These are phyloP conservation scores for Cupressus sempervirens DNA, from an alignment of 75 land plant genomes.

Conservation along the genomic window DNA sequence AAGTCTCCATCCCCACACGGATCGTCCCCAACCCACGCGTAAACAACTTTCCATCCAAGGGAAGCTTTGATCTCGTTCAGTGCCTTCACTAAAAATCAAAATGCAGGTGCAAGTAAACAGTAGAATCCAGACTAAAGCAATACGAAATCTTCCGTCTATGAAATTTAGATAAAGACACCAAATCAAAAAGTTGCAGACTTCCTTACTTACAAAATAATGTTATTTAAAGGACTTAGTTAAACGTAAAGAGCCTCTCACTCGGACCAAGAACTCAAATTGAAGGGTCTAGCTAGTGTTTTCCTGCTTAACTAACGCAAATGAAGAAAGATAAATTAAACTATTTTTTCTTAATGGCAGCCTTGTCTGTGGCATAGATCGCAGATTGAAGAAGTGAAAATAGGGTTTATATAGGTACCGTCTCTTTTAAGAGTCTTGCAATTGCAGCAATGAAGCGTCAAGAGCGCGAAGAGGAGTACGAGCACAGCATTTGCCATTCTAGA, in stretches of 20 bases:
- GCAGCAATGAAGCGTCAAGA: not conserved
- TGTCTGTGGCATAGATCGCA: not conserved
- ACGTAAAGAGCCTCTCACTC: not conserved
- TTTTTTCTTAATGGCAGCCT: not conserved
- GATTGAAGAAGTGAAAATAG: not conserved
- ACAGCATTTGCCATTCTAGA: not conserved
- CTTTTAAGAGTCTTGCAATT: not conserved
- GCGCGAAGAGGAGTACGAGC: not conserved
- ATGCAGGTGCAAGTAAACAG: not conserved
- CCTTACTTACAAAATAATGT: not conserved
- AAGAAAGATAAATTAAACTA: not conserved
- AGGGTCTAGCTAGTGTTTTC: not conserved
- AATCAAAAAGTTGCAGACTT: not conserved
- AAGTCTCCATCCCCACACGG: constrained; percentile 91
- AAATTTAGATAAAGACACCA: not conserved
- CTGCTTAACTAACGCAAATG: not conserved
- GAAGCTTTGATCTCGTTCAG: constrained; percentile 83
- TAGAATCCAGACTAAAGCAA: not conserved
- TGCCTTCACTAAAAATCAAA: constrained; percentile 62
- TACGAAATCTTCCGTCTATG: not conserved
- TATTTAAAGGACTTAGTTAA: not conserved
- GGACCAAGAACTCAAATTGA: not conserved
- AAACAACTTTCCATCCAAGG: constrained; percentile 94
- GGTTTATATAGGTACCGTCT: not conserved
- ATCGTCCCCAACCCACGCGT: constrained; percentile 92